phyloP scores from a whole-genome alignment of 1,284 basidiomycete species.

The Mixia osmundae region DNA sequence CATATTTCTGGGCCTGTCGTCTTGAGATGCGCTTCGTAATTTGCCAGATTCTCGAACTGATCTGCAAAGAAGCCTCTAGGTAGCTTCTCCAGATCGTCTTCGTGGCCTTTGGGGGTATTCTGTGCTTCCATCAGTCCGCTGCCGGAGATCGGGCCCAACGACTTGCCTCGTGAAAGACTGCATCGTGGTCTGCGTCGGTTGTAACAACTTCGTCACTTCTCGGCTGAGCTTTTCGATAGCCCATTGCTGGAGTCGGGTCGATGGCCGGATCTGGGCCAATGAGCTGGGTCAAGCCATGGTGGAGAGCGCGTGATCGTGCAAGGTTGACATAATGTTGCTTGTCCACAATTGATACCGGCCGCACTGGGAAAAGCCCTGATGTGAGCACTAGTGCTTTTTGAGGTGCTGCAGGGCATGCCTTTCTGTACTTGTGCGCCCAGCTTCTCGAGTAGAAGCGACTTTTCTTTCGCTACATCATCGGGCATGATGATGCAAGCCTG shows the following conservation, averaged over 20 bases:
- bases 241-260: slow-evolving; percentile 2
- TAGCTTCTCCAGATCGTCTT: slow-evolving; percentile 7
- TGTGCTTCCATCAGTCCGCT: not conserved
- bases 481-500: slow-evolving; percentile 53
- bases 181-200: slow-evolving; percentile 1
- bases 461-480: slow-evolving; percentile 79
- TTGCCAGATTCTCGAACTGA: slow-evolving; percentile 84
- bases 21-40: slow-evolving; percentile 66
- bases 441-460: slow-evolving; percentile 54
- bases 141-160: not conserved
- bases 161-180: slow-evolving; percentile 2
- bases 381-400: not conserved
- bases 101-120: too few relatives aligned
- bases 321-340: slow-evolving; percentile 55
- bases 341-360: slow-evolving; percentile 58
- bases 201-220: slow-evolving; percentile 9
- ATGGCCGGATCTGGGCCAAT: slow-evolving; percentile 20
- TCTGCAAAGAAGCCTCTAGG: slow-evolving; percentile 46
- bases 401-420: slow-evolving; percentile 21
- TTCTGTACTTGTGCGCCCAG: slow-evolving; percentile 71
- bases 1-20: slow-evolving; percentile 92
- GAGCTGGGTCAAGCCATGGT: slow-evolving; percentile 33
- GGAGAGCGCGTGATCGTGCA: slow-evolving; percentile 41
- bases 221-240: not conserved
- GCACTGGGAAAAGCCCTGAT: slow-evolving; percentile 5